phyloP scores from a whole-genome alignment of 495 filamentous ascomycete genomes.

The Tuber indicum region DNA sequence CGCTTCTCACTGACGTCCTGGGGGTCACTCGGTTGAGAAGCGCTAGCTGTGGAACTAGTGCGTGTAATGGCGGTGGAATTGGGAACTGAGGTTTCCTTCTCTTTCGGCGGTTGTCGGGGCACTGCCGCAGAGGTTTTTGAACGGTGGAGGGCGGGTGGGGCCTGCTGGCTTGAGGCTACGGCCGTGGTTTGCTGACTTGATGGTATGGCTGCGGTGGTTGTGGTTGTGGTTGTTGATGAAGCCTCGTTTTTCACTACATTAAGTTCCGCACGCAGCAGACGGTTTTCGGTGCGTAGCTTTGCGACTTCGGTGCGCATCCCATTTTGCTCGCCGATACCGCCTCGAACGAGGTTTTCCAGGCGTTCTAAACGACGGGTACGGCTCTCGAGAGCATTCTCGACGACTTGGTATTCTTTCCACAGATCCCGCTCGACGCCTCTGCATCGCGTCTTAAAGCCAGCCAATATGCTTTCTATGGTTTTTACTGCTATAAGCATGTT shows the following conservation, averaged over 20 bases:
- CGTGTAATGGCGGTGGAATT: conserved; percentile 34
- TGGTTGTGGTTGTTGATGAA: not conserved
- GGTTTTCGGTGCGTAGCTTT: conserved; percentile 71
- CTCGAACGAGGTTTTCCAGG: conserved; percentile 66
- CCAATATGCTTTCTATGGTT: conserved; percentile 72
- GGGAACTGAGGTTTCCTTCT: conserved; percentile 9
- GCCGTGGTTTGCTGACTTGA: not conserved
- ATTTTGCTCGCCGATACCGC: conserved; percentile 47
- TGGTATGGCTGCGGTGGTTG: not conserved
- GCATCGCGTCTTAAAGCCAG: conserved; percentile 72
- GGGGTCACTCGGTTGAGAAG: conserved; percentile 21
- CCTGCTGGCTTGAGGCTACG: not conserved
- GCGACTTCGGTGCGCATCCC: conserved; percentile 53
- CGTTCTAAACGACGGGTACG: conserved; percentile 82
- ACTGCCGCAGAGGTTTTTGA: conserved; percentile 24
- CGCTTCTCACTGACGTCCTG: conserved; percentile 54
- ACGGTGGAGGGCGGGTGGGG: conserved; percentile 18
- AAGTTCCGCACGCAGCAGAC: conserved; percentile 75
- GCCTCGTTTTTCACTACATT: conserved; percentile 33
- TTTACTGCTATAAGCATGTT: conserved; percentile 83
- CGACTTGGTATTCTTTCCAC: conserved; percentile 78
- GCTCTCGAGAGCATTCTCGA: conserved; percentile 71
- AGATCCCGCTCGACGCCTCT: conserved; percentile 79
- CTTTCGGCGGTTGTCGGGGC: conserved; percentile 10
- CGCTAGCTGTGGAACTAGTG: conserved; percentile 39